These are phyloP conservation scores for Galerina sulciceps DNA, from an alignment of 768 basidiomycete genomes.

Conservation along the genomic window DNA sequence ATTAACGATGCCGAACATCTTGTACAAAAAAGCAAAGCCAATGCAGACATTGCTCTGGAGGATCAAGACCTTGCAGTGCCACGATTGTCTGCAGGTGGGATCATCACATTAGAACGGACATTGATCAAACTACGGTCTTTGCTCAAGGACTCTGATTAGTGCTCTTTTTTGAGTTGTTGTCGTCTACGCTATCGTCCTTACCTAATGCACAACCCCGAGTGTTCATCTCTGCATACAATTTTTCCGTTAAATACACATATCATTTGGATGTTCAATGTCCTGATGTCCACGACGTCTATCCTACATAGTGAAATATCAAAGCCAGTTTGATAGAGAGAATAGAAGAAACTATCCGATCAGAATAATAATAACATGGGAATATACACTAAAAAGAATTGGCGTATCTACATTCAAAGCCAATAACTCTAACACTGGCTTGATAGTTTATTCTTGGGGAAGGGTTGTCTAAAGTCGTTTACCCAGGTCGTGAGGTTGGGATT, in stretches of 20 bases:
- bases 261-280: no score
- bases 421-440: constrained; percentile 55
- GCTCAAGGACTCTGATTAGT: background rate
- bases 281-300: background rate
- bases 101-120: constrained; percentile 78
- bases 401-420: background rate
- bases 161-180: background rate
- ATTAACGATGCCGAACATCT: constrained; percentile 63
- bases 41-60: constrained; percentile 28
- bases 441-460: constrained; percentile 71
- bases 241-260: background rate
- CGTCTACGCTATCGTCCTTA: no score
- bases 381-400: background rate
- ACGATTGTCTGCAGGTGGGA: constrained; percentile 78
- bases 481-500: constrained; percentile 85
- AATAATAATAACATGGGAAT: background rate
- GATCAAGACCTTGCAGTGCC: constrained; percentile 64
- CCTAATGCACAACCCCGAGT: background rate
- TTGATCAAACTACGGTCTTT: constrained; percentile 65
- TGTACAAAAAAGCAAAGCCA: constrained; percentile 66
- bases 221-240: background rate
- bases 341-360: background rate
- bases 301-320: background rate
- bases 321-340: constrained; percentile 2
- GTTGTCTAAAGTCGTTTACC: constrained; percentile 63